Evolutionary conservation across 257 asterid genomes (phyloP), one percentile per base, ranked within the genome.

Genomic region (Solanum clarkiae): DNA sequence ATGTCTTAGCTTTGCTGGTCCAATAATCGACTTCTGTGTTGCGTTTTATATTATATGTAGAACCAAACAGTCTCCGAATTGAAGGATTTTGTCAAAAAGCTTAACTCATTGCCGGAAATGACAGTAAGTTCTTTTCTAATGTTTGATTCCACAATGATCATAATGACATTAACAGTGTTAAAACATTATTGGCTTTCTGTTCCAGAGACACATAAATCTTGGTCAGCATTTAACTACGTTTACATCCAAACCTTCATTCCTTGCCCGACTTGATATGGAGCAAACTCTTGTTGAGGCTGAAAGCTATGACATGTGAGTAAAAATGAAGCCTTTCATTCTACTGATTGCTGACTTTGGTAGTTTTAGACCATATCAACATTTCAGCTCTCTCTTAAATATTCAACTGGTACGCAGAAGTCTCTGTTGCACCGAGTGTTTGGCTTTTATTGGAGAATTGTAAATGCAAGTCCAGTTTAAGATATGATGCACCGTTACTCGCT

Each of bases 1-100:
- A 86, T 85, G 79, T 55, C 74, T 81, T 69, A 26, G 24, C n/a
- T 84, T 81, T 87, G 80, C 69, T 40, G 57, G 72, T 74, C 82
- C 80, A 70, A 40, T 68, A 75, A 49, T 68, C 70, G 85, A 82
- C 84, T 79, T 70, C 17, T 82, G 16, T 84, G 47, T 81, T 84
- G 75, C 86, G 81, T 87, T 85, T 84, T 86, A 11, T 85, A 68
- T 44, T 89, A 56, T 59, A 15, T 91, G 79, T 98, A 97, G 99
- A 88, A 92, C 80, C 99, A 97, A 86, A 89, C 95, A 20, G 99
- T 95, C 54, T 95, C 99, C 80, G 98, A 97, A 85, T 89, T 97
- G 92, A 95, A 97, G 92, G 99, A 97, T 88, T 97, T 97, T 87
- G 99, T 97, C 85, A 97, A 94, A 92, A 97, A 97, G 95, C 98